Conservation (phyloP, 2,329 filamentous ascomycete species). For the Cryphonectria parasitica region DNA sequence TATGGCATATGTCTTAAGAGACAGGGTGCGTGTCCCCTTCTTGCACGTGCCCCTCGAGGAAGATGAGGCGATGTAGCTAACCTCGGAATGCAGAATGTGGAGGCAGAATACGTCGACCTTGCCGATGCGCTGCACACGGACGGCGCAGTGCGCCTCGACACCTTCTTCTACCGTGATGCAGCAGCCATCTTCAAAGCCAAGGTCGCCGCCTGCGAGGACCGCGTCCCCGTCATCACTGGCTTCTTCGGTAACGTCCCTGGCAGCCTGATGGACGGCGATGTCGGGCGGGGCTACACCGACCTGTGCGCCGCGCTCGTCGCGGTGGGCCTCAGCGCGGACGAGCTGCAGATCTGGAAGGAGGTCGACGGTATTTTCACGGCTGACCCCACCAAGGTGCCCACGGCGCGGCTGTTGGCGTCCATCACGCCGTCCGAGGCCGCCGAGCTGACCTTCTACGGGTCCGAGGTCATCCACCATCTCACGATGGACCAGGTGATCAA, state of each 20-base stretch:
- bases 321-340: slow-evolving; percentile 82
- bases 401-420: slow-evolving; percentile 81
- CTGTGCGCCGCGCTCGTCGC: slow-evolving; percentile 91
- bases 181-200: slow-evolving; percentile 64
- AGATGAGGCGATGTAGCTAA: slow-evolving; percentile 35
- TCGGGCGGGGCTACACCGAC: slow-evolving; percentile 95
- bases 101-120: slow-evolving; percentile 88
- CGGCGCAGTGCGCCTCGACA: slow-evolving; percentile 61
- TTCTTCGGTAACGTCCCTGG: slow-evolving; percentile 95
- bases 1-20: slow-evolving; percentile 82
- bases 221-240: slow-evolving; percentile 82
- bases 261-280: slow-evolving; percentile 82
- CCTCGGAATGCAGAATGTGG: slow-evolving; percentile 60
- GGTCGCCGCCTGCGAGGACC: slow-evolving; percentile 65
- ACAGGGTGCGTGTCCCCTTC: slow-evolving; percentile 53
- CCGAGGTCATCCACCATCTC: slow-evolving; percentile 97
- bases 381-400: slow-evolving; percentile 87
- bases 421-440: slow-evolving; percentile 96
- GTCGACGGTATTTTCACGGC: slow-evolving; percentile 69
- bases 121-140: slow-evolving; percentile 78
- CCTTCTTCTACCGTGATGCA: slow-evolving; percentile 71
- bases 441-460: slow-evolving; percentile 91
- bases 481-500: slow-evolving; percentile 97
- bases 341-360: slow-evolving; percentile 98
- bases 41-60: not conserved